These are phyloP conservation scores for Lablab purpureus DNA, from an alignment of 306 rosid species.

Conservation along the genomic window DNA sequence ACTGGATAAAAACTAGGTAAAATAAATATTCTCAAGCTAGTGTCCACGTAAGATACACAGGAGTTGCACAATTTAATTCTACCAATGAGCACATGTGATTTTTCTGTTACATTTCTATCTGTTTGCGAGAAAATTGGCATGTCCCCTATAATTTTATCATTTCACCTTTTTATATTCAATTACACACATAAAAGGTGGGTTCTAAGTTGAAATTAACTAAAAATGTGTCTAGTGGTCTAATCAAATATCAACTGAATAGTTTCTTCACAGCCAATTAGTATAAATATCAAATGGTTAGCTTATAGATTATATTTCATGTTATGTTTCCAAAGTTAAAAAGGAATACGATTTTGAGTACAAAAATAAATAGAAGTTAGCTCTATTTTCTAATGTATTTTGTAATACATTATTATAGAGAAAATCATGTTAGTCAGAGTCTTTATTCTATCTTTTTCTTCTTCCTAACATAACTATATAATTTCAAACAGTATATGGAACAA, in stretches of 20 bases:
- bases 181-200: background rate
- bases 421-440: background rate
- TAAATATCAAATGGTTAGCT: background rate
- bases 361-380: background rate
- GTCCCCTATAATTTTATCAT: background rate
- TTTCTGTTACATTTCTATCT: background rate
- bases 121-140: background rate
- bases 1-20: background rate
- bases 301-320: background rate
- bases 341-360: background rate
- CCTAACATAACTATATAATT: background rate
- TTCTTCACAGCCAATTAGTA: background rate
- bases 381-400: background rate
- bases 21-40: background rate
- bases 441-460: background rate
- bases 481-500: conserved; percentile 12
- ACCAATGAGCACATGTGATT: background rate
- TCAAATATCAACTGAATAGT: background rate
- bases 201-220: background rate
- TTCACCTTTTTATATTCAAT: background rate
- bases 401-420: background rate
- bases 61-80: background rate
- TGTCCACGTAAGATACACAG: background rate
- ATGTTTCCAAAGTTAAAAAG: background rate
- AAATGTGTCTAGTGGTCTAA: background rate